A percentile compares a stretch with the other conserved stretches of the same genome.
phyloP scores from a whole-genome alignment of 345 rosid species.

The Boechera retrofracta region DNA sequence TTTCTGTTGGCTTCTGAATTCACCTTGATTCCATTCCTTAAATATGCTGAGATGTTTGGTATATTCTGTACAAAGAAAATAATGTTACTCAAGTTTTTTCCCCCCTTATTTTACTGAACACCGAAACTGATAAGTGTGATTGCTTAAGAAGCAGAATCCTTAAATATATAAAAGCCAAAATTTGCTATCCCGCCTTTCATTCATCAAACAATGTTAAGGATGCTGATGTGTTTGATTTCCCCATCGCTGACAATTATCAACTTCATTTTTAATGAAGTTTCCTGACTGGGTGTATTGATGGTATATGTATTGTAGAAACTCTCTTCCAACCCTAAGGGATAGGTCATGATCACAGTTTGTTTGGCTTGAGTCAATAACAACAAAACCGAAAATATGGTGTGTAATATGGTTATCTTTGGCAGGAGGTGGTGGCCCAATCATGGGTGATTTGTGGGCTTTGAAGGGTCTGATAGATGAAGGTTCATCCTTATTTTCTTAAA shows the following conservation, averaged over 20 bases:
- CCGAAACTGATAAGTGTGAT: background rate
- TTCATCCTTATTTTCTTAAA: conserved; percentile 36
- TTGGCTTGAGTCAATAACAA: conserved; percentile 12
- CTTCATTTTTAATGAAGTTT: background rate
- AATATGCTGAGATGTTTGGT: conserved; percentile 11
- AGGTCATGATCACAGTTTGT: background rate
- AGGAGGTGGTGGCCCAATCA: conserved; percentile 99
- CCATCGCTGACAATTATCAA: background rate
- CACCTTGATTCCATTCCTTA: conserved; percentile 2
- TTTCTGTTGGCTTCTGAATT: conserved; percentile 11
- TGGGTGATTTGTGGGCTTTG: conserved; percentile 99
- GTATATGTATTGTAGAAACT: conserved; percentile 11
- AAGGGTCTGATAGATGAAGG: conserved; percentile 98
- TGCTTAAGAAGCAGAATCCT: background rate
- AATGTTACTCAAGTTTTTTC: background rate
- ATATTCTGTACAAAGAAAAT: conserved; percentile 1
- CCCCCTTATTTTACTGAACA: background rate
- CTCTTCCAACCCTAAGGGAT: background rate
- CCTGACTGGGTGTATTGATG: background rate
- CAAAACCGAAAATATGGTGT: conserved; percentile 11
- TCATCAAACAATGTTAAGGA: conserved; percentile 11
- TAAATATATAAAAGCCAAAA: background rate
- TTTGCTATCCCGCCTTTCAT: conserved; percentile 14
- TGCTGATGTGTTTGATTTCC: conserved; percentile 8
- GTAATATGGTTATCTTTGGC: conserved; percentile 41